Evolutionary conservation across 352 stramenopile genomes (phyloP).

Genomic region (Globisporangium okanoganense): DNA sequence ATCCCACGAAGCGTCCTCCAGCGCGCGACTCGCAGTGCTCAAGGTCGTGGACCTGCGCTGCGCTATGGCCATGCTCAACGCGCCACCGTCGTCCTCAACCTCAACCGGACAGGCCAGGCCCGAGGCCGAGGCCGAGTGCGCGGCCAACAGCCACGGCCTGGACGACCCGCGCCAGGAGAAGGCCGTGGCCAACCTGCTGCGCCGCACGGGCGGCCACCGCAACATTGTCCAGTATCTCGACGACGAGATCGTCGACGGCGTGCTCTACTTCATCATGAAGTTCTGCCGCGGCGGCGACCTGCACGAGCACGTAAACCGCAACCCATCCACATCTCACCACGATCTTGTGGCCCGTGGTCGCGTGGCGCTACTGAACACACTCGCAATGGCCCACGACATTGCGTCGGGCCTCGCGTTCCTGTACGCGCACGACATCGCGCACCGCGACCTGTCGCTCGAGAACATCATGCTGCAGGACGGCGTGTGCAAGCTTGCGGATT

Average conservation of each 20-base stretch:
- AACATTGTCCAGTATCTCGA: slow-evolving; percentile 46
- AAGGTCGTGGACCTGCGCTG: slow-evolving; percentile 3
- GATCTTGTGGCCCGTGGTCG: background rate
- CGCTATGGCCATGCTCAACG: slow-evolving; percentile 5
- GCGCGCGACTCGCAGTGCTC: background rate
- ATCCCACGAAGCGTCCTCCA: background rate
- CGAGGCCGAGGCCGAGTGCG: background rate
- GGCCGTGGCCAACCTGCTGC: slow-evolving; percentile 30
- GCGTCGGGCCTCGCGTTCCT: slow-evolving; percentile 36
- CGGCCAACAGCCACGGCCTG: background rate
- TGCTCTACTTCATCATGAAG: slow-evolving; percentile 5
- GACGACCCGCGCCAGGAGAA: slow-evolving; percentile 44
- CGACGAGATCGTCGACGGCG: slow-evolving; percentile 36
- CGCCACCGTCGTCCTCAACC: background rate
- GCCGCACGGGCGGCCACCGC: slow-evolving; percentile 28
- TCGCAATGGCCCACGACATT: slow-evolving; percentile 41
- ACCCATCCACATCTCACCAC: background rate
- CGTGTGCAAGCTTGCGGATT: slow-evolving; percentile 48
- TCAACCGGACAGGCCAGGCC: background rate
- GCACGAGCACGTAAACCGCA: slow-evolving; percentile 1
- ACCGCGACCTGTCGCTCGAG: slow-evolving; percentile 54
- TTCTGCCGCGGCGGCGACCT: background rate
- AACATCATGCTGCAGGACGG: slow-evolving; percentile 43
- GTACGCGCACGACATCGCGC: slow-evolving; percentile 37
- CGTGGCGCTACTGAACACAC: slow-evolving; percentile 34